Conservation (phyloP, 768 basidiomycete genomes). For the Peribolospora kevripleyi region DNA sequence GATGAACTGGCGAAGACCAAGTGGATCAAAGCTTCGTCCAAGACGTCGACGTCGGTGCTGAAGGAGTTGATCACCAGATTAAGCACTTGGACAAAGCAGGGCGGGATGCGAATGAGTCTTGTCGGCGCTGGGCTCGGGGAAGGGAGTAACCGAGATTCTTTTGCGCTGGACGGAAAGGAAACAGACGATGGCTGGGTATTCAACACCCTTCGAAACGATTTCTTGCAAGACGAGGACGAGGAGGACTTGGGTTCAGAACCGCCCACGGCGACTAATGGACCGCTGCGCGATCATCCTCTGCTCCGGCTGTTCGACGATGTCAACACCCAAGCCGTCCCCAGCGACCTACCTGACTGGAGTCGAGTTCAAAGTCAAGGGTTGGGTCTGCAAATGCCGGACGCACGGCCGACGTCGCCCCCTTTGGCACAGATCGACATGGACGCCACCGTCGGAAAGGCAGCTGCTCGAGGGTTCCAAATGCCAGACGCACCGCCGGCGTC, state of each 20-base stretch:
- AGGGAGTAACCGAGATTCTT: constrained; percentile 4
- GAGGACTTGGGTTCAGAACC: background rate
- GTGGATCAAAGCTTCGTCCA: constrained; percentile 63
- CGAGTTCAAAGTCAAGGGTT: background rate
- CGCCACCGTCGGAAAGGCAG: too few relatives aligned
- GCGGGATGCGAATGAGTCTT: constrained; percentile 52
- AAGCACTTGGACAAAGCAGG: constrained; percentile 41
- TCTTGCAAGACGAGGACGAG: background rate
- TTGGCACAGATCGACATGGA: too few relatives aligned
- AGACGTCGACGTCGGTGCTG: constrained; percentile 39
- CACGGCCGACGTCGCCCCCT: background rate
- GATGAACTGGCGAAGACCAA: constrained; percentile 61
- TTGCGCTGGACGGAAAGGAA: constrained; percentile 24
- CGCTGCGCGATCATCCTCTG: constrained; percentile 7
- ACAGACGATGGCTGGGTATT: constrained; percentile 25
- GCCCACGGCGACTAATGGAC: constrained; percentile 11
- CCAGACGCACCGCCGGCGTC: too few relatives aligned
- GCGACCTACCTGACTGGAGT: background rate
- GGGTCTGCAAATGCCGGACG: background rate
- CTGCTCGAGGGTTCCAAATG: too few relatives aligned
- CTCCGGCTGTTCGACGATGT: constrained; percentile 12
- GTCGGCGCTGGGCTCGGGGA: constrained; percentile 50
- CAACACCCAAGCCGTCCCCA: background rate
- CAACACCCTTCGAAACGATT: constrained; percentile 5
- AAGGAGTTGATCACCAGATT: constrained; percentile 61